Percentiles rank a stretch among this genome's conserved stretches.
Conservation (phyloP, 441 rosid species). For the Populus hybrid region DNA sequence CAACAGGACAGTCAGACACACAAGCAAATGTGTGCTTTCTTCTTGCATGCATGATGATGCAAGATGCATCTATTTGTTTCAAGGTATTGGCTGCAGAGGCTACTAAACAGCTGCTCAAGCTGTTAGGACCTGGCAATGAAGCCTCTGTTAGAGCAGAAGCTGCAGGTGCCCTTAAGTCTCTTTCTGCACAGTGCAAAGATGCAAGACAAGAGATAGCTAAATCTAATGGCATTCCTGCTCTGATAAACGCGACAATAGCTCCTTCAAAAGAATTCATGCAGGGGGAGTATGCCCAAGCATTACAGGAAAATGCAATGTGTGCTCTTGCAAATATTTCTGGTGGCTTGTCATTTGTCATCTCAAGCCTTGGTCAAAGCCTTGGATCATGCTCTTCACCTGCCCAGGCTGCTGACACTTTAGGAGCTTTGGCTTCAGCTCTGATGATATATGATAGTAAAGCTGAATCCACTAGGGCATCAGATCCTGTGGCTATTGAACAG, state of each 20-base stretch:
- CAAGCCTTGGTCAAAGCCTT: slow-evolving; percentile 99
- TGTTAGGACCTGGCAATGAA: slow-evolving; percentile 95
- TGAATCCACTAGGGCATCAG: slow-evolving; percentile 82
- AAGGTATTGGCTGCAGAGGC: slow-evolving; percentile 86
- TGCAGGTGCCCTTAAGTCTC: slow-evolving; percentile 96
- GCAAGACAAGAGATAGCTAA: slow-evolving; percentile 91
- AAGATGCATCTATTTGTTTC: slow-evolving; percentile 87
- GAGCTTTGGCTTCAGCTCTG: slow-evolving; percentile 98
- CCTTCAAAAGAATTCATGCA: slow-evolving; percentile 99
- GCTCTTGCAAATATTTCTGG: slow-evolving; percentile 99
- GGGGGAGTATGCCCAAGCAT: slow-evolving; percentile 97
- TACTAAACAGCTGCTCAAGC: slow-evolving; percentile 85
- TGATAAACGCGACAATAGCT: slow-evolving; percentile 98
- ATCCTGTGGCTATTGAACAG: slow-evolving; percentile 74
- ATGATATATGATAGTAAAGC: slow-evolving; percentile 95
- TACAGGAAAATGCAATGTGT: slow-evolving; percentile 99
- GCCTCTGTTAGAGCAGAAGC: slow-evolving; percentile 98
- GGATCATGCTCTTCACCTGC: slow-evolving; percentile 96
- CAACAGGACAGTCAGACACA: slow-evolving; percentile 76
- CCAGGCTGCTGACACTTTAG: slow-evolving; percentile 97
- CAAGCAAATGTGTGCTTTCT: slow-evolving; percentile 94
- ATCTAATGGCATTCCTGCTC: slow-evolving; percentile 86
- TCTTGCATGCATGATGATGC: slow-evolving; percentile 97
- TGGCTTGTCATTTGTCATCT: slow-evolving; percentile 94
- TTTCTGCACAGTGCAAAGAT: slow-evolving; percentile 92